Base-by-base conservation (phyloP, 805 yeast genomes). In the Ogataea polymorpha region DNA sequence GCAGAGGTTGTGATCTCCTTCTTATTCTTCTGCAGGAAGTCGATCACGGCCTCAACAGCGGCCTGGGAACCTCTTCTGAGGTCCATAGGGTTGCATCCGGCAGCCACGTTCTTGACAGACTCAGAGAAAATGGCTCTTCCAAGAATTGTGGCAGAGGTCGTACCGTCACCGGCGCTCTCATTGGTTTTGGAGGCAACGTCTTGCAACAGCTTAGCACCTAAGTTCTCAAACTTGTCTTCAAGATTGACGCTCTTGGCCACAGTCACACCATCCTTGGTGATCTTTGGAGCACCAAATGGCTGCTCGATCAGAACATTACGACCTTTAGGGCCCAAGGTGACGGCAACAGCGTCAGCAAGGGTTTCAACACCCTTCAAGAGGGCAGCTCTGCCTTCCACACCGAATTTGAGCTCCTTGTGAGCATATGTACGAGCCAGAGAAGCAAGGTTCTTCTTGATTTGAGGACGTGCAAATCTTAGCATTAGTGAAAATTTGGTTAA, bases 51-150 rank as follows among this genome's bases (percentile, higher is more conserved):
- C 64, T 87, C 91, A 37, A 90, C 98, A 30, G 97, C 99, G 46
- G 96, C 84, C 73, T 90, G 96, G 35, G 96, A 80, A 58, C 99
- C 99, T 64, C 93, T 82, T 78, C 98, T 86, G 62, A 91, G 77
- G 60, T 91, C 98, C 93, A 89, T 90, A 57, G 99, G 98, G 74
- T 91, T 93, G 70, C 96, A 90, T 47, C 99, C 99, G 42, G 98
- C 96, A 48, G 98, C 97, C 32, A 93, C 99, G 61, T 88, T 88
- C 76, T 88, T 89, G 47, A 91, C 95, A 23, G 95, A 79, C 70
- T 93, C 97, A 46, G 96, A 82, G 73, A 91, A 87, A 55, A 91
- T 91, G 44, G 96, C 84, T 67, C 96, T 86, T 54, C 97, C 98
- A 55, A 91, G 75, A 41, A 91, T 95, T 35, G 98, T 93, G 55